Conservation (phyloP, 768 basidiomycete genomes). For the Rhizopogon rudus region DNA sequence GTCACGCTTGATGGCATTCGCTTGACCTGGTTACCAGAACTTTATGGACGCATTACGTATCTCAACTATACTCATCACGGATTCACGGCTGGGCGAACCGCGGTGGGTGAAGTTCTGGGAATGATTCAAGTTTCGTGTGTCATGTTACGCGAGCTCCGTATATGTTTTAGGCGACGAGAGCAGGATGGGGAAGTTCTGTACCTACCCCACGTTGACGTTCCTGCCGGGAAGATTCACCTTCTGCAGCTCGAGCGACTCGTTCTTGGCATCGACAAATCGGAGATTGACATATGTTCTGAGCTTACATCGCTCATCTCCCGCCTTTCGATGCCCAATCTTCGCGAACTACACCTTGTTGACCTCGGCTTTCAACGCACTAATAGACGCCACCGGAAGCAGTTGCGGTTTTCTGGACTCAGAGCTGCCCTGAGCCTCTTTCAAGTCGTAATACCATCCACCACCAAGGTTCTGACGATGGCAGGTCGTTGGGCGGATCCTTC, state of each 20-base stretch:
- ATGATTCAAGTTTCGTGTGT: slow-evolving; percentile 51
- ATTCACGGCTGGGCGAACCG: slow-evolving; percentile 53
- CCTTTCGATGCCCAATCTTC: slow-evolving; percentile 43
- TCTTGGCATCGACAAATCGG: slow-evolving; percentile 45
- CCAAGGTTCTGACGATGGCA: slow-evolving; percentile 12
- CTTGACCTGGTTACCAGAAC: slow-evolving; percentile 54
- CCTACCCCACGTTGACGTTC: slow-evolving; percentile 23
- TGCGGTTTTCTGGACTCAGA: background rate
- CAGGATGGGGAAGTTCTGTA: slow-evolving; percentile 13
- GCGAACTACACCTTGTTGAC: slow-evolving; percentile 45
- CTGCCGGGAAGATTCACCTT: slow-evolving; percentile 27
- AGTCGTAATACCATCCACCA: background rate
- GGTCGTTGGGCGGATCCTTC: slow-evolving; percentile 25
- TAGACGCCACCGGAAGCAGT: background rate
- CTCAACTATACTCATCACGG: slow-evolving; percentile 73
- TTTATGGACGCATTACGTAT: slow-evolving; percentile 56
- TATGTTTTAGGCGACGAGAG: slow-evolving; percentile 47
- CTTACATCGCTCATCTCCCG: slow-evolving; percentile 47
- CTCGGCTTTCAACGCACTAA: slow-evolving; percentile 9
- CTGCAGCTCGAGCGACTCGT: slow-evolving; percentile 43
- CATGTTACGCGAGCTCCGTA: slow-evolving; percentile 43
- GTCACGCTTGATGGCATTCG: slow-evolving; percentile 62
- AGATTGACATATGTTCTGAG: slow-evolving; percentile 63
- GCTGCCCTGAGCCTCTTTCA: background rate
- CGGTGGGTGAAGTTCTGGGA: slow-evolving; percentile 51